Evolutionary conservation across 2,329 filamentous ascomycete species (phyloP).

Genomic region (Monosporascus sp.): DNA sequence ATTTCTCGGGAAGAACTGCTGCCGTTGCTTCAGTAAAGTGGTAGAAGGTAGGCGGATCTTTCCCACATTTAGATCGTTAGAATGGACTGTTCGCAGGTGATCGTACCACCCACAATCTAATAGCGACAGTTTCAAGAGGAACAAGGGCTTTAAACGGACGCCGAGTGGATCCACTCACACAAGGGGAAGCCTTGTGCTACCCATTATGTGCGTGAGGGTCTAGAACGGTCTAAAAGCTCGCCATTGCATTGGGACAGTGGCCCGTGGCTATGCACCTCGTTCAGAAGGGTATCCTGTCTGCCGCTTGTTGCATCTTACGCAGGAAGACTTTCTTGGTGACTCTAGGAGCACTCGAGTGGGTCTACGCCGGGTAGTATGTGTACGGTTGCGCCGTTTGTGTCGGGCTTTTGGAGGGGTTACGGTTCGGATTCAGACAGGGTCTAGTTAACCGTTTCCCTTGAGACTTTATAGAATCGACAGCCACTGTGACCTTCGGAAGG

Average conservation of each 20-base stretch:
- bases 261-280: neutral
- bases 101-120: neutral
- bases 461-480: neutral
- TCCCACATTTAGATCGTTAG: neutral
- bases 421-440: too few species aligned
- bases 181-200: neutral
- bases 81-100: neutral
- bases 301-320: neutral
- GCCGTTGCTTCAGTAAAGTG: neutral
- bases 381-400: neutral
- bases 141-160: neutral
- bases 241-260: neutral
- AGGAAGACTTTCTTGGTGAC: neutral
- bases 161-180: neutral
- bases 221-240: neutral
- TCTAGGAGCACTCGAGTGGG: neutral
- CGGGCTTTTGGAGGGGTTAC: neutral
- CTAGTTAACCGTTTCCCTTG: too few species aligned
- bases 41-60: neutral
- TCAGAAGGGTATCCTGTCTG: neutral
- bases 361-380: neutral
- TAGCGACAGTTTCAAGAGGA: neutral
- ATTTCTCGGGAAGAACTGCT: neutral
- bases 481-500: neutral
- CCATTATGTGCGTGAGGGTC: neutral